A percentile compares a stretch with the other conserved stretches of the same genome.
Evolutionary conservation across 2,329 filamentous ascomycete genomes (phyloP).

Genomic region (Cladosporium sp.): DNA sequence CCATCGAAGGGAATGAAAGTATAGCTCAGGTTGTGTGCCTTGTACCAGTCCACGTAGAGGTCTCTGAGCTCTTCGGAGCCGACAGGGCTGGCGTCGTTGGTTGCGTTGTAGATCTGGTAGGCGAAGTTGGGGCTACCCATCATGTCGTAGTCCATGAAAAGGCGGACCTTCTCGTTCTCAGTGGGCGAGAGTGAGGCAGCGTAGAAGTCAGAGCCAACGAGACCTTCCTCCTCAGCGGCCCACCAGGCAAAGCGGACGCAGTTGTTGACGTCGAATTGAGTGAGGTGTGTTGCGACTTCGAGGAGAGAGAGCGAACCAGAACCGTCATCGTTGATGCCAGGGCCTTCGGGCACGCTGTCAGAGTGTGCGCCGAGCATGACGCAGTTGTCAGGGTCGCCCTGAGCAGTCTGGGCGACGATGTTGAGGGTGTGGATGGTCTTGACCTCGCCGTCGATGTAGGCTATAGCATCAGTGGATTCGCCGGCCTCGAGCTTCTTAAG

Average conservation of each 20-base stretch:
- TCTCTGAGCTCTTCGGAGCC: slow-evolving; percentile 60
- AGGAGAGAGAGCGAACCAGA: slow-evolving; percentile 40
- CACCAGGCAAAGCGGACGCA: slow-evolving; percentile 43
- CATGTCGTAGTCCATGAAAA: slow-evolving; percentile 47
- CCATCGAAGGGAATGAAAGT: slow-evolving; percentile 38
- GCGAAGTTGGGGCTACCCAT: slow-evolving; percentile 61
- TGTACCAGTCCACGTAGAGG: slow-evolving; percentile 36
- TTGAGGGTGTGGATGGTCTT: slow-evolving; percentile 34
- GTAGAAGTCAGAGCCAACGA: slow-evolving; percentile 42
- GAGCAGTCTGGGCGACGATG: slow-evolving; percentile 40
- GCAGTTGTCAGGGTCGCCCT: slow-evolving; percentile 37
- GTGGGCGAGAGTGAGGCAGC: slow-evolving; percentile 38
- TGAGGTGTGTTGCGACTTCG: slow-evolving; percentile 40
- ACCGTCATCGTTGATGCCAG: slow-evolving; percentile 45
- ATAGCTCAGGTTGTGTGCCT: slow-evolving; percentile 30
- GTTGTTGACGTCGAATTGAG: slow-evolving; percentile 53
- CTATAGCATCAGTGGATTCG: slow-evolving; percentile 22
- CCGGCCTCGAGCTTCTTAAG: slow-evolving; percentile 25
- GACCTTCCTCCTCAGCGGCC: slow-evolving; percentile 40
- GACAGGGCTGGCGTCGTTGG: slow-evolving; percentile 52
- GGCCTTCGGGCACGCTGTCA: slow-evolving; percentile 39
- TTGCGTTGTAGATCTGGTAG: slow-evolving; percentile 52
- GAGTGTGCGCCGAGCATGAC: slow-evolving; percentile 41
- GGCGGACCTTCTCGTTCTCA: slow-evolving; percentile 37
- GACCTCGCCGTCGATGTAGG: slow-evolving; percentile 27